A percentile compares a stretch with the other conserved stretches of the same genome.
These are phyloP conservation scores for Pestalotiopsis sp. DNA, from an alignment of 2,329 filamentous ascomycete species.

Conservation along the genomic window DNA sequence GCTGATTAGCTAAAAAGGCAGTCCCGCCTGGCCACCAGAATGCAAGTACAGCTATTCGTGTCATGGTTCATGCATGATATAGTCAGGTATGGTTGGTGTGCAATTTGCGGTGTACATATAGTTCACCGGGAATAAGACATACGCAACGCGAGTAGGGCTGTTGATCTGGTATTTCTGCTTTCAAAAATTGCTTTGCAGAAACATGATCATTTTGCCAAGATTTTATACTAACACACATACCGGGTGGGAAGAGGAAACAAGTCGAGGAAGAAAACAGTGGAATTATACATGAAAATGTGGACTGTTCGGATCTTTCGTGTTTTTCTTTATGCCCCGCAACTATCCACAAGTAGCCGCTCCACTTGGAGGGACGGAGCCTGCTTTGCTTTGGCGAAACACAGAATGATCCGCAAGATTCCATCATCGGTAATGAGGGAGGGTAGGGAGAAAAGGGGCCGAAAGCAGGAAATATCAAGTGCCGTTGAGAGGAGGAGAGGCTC, in stretches of 20 bases:
- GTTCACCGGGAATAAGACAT: too few relatives aligned
- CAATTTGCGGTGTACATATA: background rate
- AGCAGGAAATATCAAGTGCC: too few relatives aligned
- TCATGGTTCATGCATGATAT: background rate
- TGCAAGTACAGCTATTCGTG: background rate
- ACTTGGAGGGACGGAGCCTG: background rate
- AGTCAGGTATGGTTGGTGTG: background rate
- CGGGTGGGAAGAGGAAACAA: too few relatives aligned
- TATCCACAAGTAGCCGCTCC: conserved; percentile 5
- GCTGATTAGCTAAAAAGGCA: background rate
- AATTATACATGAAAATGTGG: background rate
- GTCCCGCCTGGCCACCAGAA: background rate
- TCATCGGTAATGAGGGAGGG: background rate
- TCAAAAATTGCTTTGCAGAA: too few relatives aligned
- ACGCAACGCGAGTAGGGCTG: too few relatives aligned
- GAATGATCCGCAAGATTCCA: background rate
- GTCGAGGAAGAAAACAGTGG: background rate
- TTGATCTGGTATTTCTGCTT: too few relatives aligned
- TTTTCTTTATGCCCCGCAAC: background rate
- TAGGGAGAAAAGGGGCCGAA: background rate
- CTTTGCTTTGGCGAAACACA: background rate
- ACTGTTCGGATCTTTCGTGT: background rate
- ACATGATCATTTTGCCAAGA: too few relatives aligned
- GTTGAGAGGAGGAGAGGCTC: background rate
- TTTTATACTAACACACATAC: too few relatives aligned